A percentile compares a stretch with the other conserved stretches of the same genome.
phyloP scores from a whole-genome alignment of 768 basidiomycete genomes.

The Boletellus ananiceps region DNA sequence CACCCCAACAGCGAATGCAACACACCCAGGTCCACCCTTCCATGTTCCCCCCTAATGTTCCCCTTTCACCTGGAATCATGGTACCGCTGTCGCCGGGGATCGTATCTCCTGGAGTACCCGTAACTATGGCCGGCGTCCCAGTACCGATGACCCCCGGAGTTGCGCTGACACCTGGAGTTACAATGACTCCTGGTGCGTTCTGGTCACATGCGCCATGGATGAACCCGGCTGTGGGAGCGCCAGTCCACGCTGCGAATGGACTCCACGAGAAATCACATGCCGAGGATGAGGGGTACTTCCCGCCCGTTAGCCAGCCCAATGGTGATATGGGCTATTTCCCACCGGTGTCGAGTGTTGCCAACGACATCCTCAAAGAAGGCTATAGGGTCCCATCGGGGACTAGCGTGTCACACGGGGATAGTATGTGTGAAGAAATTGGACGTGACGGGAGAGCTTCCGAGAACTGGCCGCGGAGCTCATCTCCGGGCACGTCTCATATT shows the following conservation, averaged over 20 bases:
- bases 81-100: conserved; percentile 27
- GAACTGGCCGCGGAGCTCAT: conserved; percentile 6
- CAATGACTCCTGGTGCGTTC: conserved; percentile 72
- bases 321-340: conserved; percentile 40
- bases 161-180: conserved; percentile 51
- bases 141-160: conserved; percentile 28
- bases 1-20: conserved; percentile 18
- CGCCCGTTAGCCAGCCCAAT: conserved; percentile 30
- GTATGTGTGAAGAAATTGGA: neutral
- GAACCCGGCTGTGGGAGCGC: conserved; percentile 62
- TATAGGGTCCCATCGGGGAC: conserved; percentile 1
- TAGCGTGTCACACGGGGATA: neutral
- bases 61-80: conserved; percentile 30
- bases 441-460: conserved; percentile 5
- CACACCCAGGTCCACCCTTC: conserved; percentile 23
- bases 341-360: conserved; percentile 32
- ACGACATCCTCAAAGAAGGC: conserved; percentile 35
- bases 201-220: conserved; percentile 57
- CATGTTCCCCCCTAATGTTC: conserved; percentile 30
- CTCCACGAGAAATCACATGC: conserved; percentile 6
- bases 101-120: conserved; percentile 11
- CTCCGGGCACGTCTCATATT: conserved; percentile 2
- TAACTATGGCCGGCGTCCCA: conserved; percentile 20
- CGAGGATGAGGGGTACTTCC: conserved; percentile 38
- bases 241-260: conserved; percentile 34